Evolutionary conservation across 1,284 basidiomycete species (phyloP), one percentile per base, ranked within the genome.

Genomic region (Ceratobasidium sp.): DNA sequence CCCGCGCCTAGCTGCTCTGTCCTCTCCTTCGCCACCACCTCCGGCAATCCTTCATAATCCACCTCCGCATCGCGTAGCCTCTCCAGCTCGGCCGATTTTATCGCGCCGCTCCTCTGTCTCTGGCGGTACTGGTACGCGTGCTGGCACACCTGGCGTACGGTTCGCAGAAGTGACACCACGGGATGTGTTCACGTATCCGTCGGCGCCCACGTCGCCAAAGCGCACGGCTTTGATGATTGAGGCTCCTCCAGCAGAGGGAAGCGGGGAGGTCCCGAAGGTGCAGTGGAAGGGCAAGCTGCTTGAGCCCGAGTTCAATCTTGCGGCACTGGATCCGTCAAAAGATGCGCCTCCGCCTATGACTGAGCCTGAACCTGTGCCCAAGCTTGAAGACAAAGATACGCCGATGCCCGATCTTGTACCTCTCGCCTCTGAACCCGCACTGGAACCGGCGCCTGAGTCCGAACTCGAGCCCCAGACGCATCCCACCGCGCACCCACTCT

Each of bases 101-200:
- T 56, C 54, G 13, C 57, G 51, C 43, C 65, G 40, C 3, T 61
- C 29, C 17, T 67, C 78, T n/a, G 78, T 80, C 66, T 70, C 76
- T 40, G 78, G 69, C n/a, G 40, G 40, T 7, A 40, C n/a, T 13
- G 37, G 32, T 1, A 62, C 76, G 7, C 76, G 66, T 32, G 54
- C 57, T 17, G 49, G 52, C 9, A 49, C 51, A 51, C 85, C 86
- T 6, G 86, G 83, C 74, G 81, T 90, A 19, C 88, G 89, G n/a
- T 90, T 90, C 76, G 88, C 88, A 32, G 87, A 89, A 8, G 81
- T 89, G 13, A 87, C 85, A 0, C 85, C 87, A 0, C 81, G 84
- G 8, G 87, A 89, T 76, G 89, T 95, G 1, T 87, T 93, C 81
- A 90, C 94, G 0, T 95, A 94, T 80, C 91, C 93, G 80, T 93